Evolutionary conservation across 2,329 filamentous ascomycete species (phyloP), one percentile per base, ranked within the genome.

Genomic region (Cadophora malorum): DNA sequence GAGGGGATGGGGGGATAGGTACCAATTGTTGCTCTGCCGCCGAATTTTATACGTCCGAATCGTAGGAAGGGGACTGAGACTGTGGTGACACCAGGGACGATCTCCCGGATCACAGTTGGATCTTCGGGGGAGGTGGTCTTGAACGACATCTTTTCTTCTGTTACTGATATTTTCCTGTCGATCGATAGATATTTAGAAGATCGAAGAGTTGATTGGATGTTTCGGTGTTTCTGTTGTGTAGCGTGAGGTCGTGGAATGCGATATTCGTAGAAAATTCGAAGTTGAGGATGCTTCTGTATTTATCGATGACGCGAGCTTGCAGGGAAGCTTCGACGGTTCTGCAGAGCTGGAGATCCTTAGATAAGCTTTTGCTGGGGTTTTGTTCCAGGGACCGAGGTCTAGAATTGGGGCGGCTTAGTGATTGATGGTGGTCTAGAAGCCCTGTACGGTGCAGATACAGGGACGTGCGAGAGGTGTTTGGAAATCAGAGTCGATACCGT

Each of bases 31-130:
- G 88, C 94, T 76, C 96, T 86, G 56, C 94, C 95, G 66, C 96
- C 96, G 75, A 99, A 84, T 77, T 93, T 93, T 75, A 97, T 81
- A 61, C 82, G 83, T 62, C 94, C 94, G 76, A 92, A 92, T 58
- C 96, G 91, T 63, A 87, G 80, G 80, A 99, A 99, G 8, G 96
- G 96, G 1, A 94, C 86, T 10, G 91, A 94, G 74, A 94, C 85
- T 14, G 91, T 96, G 52, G 88, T 88, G 70, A 97, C 86, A 73
- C 91, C 90, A 16, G 92, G 91, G 1, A 91, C 92, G 74, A 98
- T 81, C 74, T 94, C 86, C 71, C 95, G 92, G 76, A 97, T 95
- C 69, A 97, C 93, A 91, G 97, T 96, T 71, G 96, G 90, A 76
- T 92, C 88, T 21, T 89, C 86, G 14, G 94, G 94, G 74, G 95